Evolutionary conservation across 345 rosid species (phyloP).

Genomic region (Toxicodendron radicans): DNA sequence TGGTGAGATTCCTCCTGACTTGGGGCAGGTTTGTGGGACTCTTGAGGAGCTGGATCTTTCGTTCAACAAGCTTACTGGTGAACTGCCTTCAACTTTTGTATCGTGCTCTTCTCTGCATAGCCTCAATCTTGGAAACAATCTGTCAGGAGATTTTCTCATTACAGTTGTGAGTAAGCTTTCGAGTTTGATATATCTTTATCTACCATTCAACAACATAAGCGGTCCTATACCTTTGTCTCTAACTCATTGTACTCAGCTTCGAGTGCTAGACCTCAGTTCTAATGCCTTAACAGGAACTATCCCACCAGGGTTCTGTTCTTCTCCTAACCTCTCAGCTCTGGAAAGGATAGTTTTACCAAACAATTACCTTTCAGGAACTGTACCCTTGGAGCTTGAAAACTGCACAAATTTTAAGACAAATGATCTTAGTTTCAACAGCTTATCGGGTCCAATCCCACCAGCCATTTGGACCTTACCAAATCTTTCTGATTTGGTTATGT

Average conservation of each 20-base stretch:
- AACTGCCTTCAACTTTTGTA: constrained; percentile 49
- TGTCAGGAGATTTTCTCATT: constrained; percentile 65
- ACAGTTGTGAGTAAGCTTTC: constrained; percentile 63
- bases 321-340: constrained; percentile 44
- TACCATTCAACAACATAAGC: constrained; percentile 74
- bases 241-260: constrained; percentile 55
- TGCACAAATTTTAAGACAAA: constrained; percentile 70
- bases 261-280: constrained; percentile 81
- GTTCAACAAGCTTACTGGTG: constrained; percentile 58
- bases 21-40: constrained; percentile 56
- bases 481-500: constrained; percentile 76
- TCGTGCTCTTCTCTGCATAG: constrained; percentile 55
- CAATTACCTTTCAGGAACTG: constrained; percentile 75
- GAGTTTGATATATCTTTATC: constrained; percentile 49
- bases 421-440: constrained; percentile 87
- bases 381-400: constrained; percentile 66
- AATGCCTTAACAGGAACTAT: constrained; percentile 63
- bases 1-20: constrained; percentile 71
- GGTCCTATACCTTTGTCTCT: constrained; percentile 72
- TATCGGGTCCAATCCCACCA: constrained; percentile 61
- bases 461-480: constrained; percentile 73
- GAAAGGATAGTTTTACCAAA: constrained; percentile 65
- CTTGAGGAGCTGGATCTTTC: constrained; percentile 74
- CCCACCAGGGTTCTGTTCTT: constrained; percentile 64
- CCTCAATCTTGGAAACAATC: constrained; percentile 72